A percentile compares a stretch with the other conserved stretches of the same genome.
These are phyloP conservation scores for Venturia aucupariae DNA, from an alignment of 2,329 filamentous ascomycete species.

Conservation along the genomic window DNA sequence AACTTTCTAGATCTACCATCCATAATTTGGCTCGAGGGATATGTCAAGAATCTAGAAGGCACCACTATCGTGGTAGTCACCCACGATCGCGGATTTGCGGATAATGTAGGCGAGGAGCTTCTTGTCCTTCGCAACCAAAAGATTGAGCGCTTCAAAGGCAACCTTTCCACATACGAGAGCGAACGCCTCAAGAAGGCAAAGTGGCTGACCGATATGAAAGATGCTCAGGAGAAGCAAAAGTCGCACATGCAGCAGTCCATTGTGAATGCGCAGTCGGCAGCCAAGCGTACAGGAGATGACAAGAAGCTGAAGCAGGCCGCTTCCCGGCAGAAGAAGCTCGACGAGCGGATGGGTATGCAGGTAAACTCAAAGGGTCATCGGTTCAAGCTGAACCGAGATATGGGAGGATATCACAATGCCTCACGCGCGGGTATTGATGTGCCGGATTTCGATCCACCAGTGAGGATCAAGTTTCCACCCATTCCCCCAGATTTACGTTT, in stretches of 20 bases:
- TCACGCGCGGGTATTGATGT: slow-evolving; percentile 62
- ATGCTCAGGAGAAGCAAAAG: slow-evolving; percentile 71
- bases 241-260: slow-evolving; percentile 75
- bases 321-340: slow-evolving; percentile 73
- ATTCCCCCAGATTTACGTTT: slow-evolving; percentile 62
- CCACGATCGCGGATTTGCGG: slow-evolving; percentile 74
- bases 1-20: slow-evolving; percentile 78
- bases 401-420: slow-evolving; percentile 51
- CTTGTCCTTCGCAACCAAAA: slow-evolving; percentile 65
- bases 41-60: slow-evolving; percentile 50
- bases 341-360: slow-evolving; percentile 70
- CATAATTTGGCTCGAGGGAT: slow-evolving; percentile 75
- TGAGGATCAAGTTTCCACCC: slow-evolving; percentile 50
- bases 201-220: slow-evolving; percentile 65
- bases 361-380: slow-evolving; percentile 61
- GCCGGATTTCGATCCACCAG: slow-evolving; percentile 47
- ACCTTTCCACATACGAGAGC: slow-evolving; percentile 61
- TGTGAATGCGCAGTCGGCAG: slow-evolving; percentile 62
- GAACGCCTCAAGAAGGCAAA: slow-evolving; percentile 58
- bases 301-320: slow-evolving; percentile 83
- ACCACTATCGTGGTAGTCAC: slow-evolving; percentile 70
- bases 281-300: slow-evolving; percentile 68
- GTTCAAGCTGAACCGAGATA: slow-evolving; percentile 74
- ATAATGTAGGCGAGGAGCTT: slow-evolving; percentile 65
- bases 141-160: slow-evolving; percentile 66